These are phyloP conservation scores for Curvularia spicifera DNA, from an alignment of 2,329 filamentous ascomycete genomes.

Conservation along the genomic window DNA sequence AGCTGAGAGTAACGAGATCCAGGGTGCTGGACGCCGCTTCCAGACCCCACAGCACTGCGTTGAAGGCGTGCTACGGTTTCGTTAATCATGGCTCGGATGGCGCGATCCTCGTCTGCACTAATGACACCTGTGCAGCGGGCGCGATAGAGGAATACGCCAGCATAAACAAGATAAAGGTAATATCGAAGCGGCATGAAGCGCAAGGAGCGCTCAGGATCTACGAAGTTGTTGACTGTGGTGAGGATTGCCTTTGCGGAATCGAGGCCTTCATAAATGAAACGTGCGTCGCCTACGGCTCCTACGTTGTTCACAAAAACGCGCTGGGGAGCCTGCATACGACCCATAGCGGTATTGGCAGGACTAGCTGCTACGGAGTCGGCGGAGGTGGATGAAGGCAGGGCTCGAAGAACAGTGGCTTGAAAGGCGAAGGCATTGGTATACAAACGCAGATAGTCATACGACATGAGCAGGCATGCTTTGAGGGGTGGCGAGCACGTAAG, in stretches of 20 bases:
- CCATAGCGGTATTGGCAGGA: conserved; percentile 5
- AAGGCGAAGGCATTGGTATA: conserved; percentile 80
- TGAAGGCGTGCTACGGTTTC: conserved; percentile 55
- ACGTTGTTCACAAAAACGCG: conserved; percentile 59
- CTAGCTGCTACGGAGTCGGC: conserved; percentile 11
- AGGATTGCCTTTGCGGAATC: conserved; percentile 58
- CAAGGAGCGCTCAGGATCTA: conserved; percentile 55
- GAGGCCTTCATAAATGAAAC: conserved; percentile 59
- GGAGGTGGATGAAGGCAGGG: conserved; percentile 42
- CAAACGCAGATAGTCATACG: conserved; percentile 74
- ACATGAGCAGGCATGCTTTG: conserved; percentile 71
- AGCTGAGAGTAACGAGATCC: conserved; percentile 57
- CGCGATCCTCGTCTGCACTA: conserved; percentile 55
- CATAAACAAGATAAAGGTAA: conserved; percentile 58
- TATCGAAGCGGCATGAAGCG: conserved; percentile 58
- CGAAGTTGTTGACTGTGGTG: conserved; percentile 59
- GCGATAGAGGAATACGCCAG: conserved; percentile 58
- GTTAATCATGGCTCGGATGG: conserved; percentile 55
- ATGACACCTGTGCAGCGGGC: conserved; percentile 57
- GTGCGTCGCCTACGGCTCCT: conserved; percentile 56
- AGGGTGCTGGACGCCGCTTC: conserved; percentile 53
- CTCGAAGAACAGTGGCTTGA: conserved; percentile 67
- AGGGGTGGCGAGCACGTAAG: conserved; percentile 69
- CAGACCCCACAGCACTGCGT: conserved; percentile 50
- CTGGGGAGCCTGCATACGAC: conserved; percentile 47